Conservation (phyloP, 768 basidiomycete genomes). For the Trametes cinnabarina region DNA sequence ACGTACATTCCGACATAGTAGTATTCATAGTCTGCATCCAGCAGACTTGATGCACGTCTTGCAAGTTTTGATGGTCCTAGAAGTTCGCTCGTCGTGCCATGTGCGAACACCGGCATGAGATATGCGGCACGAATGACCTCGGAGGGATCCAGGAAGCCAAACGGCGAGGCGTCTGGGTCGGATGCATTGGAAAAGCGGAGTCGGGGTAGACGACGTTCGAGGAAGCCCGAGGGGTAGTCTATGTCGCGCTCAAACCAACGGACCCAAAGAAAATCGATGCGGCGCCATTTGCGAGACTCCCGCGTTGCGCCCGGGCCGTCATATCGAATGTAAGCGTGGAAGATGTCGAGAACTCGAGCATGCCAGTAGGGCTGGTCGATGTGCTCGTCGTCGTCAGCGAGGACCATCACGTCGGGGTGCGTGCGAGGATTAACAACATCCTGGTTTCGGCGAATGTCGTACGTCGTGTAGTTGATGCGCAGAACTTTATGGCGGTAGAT, state of each 20-base stretch:
- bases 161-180: conserved; percentile 29
- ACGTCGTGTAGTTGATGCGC: conserved; percentile 41
- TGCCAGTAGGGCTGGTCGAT: conserved; percentile 26
- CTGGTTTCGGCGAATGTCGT: conserved; percentile 39
- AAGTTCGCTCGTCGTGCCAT: conserved; percentile 15
- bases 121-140: conserved; percentile 39
- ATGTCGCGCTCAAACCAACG: conserved; percentile 36
- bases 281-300: not conserved
- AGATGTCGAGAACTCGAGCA: conserved; percentile 27
- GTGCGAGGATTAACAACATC: conserved; percentile 41
- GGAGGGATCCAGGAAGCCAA: conserved; percentile 46
- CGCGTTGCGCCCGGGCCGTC: conserved; percentile 14
- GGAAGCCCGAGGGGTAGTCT: conserved; percentile 27
- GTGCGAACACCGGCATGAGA: conserved; percentile 40
- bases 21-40: conserved; percentile 19
- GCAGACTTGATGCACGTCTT: not conserved
- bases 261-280: conserved; percentile 37
- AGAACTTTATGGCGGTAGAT: conserved; percentile 31
- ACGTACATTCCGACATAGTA: conserved; percentile 30
- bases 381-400: not conserved
- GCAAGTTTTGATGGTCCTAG: not conserved
- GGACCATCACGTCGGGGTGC: conserved; percentile 33
- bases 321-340: conserved; percentile 25
- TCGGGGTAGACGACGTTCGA: conserved; percentile 28
- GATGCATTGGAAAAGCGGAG: conserved; percentile 32